Evolutionary conservation across 164 flowering plant genomes (phyloP).

Genomic region (Chimonanthus salicifolius): DNA sequence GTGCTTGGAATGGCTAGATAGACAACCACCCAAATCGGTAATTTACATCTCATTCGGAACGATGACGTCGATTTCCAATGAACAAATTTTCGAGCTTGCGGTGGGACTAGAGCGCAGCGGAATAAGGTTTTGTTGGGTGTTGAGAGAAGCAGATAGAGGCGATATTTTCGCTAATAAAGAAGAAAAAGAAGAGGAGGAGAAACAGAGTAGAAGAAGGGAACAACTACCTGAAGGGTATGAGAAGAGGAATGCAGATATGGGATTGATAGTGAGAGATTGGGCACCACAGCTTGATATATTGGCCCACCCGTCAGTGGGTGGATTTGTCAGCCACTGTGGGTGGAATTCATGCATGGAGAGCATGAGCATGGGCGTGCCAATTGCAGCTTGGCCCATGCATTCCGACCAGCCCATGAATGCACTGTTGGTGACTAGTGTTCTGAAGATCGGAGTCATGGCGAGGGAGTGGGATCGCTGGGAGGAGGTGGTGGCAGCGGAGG

Average conservation of each 20-base stretch:
- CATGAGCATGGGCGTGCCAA: conserved; percentile 46
- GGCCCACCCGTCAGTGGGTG: conserved; percentile 37
- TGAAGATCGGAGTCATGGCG: conserved; percentile 37
- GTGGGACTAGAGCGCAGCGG: conserved; percentile 40
- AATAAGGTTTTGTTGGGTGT: conserved; percentile 56
- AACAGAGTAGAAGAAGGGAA: conserved; percentile 3
- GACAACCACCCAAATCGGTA: conserved; percentile 35
- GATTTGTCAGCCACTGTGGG: conserved; percentile 60
- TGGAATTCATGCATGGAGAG: conserved; percentile 64
- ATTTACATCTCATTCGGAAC: conserved; percentile 61
- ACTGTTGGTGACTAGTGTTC: conserved; percentile 31
- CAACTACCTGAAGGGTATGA: conserved; percentile 46
- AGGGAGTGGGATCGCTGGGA: conserved; percentile 34
- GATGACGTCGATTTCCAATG: conserved; percentile 29
- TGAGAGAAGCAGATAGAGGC: conserved; percentile 56
- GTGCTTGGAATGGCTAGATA: conserved; percentile 53
- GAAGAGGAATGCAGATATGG: conserved; percentile 25
- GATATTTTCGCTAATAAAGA: conserved; percentile 3
- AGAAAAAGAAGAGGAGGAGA: not conserved
- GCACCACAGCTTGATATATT: conserved; percentile 49
- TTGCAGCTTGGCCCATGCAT: conserved; percentile 74
- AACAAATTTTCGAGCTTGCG: conserved; percentile 47
- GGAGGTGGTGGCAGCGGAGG: conserved; percentile 1
- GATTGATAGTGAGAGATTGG: conserved; percentile 43
- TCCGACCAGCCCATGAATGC: conserved; percentile 69